Conservation (phyloP, 768 basidiomycete genomes). For the Hypholoma fasciculare region DNA sequence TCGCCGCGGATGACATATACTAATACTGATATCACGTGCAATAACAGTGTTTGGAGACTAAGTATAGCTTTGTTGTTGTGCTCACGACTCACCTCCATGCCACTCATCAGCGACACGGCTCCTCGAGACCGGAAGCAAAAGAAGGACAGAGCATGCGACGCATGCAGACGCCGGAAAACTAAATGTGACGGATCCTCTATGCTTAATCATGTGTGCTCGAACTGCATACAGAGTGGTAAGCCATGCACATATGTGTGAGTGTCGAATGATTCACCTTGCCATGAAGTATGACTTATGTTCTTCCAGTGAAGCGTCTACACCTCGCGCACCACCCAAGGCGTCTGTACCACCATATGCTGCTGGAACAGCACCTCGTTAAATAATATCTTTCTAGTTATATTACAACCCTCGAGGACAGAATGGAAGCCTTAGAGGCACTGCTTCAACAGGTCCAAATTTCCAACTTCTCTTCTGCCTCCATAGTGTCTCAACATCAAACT, state of each 20-base stretch:
- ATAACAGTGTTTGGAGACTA: no score
- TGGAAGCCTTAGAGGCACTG: slow-evolving; percentile 56
- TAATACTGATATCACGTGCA: no score
- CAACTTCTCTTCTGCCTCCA: neutral
- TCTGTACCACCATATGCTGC: slow-evolving; percentile 29
- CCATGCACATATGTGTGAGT: slow-evolving; percentile 63
- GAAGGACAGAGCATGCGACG: slow-evolving; percentile 59
- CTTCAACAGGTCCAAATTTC: slow-evolving; percentile 42
- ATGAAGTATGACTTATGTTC: neutral
- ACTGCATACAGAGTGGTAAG: slow-evolving; percentile 51
- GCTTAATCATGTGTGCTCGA: slow-evolving; percentile 53
- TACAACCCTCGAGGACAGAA: slow-evolving; percentile 55
- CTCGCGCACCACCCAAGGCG: slow-evolving; percentile 70
- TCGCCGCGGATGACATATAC: no score
- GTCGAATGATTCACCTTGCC: neutral
- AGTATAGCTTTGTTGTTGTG: no score
- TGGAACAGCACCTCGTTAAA: neutral
- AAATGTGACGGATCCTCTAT: slow-evolving; percentile 61
- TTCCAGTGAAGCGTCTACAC: slow-evolving; percentile 60
- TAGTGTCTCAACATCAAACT: neutral
- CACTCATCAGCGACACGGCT: slow-evolving; percentile 11
- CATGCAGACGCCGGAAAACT: slow-evolving; percentile 57
- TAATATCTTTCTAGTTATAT: slow-evolving; percentile 45
- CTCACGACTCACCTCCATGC: slow-evolving; percentile 7
- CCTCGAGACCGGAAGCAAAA: slow-evolving; percentile 39